Evolutionary conservation across 257 asterid genomes (phyloP).

Genomic region (Parsonsia alboflavescens): DNA sequence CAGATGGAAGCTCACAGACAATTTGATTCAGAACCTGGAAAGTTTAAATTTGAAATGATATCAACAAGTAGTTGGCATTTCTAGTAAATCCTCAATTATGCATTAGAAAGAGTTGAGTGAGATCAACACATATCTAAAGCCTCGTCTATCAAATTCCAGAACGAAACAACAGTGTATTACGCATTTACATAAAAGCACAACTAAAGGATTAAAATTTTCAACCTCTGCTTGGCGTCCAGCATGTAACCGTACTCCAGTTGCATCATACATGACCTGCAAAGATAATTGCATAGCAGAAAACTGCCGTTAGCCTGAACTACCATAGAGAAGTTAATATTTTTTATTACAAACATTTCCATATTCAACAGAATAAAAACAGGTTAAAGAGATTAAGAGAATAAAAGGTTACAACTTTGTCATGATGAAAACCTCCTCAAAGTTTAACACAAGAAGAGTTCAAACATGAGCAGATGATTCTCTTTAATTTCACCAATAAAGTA

Average conservation of each 20-base stretch:
- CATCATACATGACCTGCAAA: slow-evolving; percentile 94
- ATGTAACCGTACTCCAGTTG: slow-evolving; percentile 88
- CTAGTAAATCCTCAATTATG: neutral
- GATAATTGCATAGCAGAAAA: slow-evolving; percentile 1
- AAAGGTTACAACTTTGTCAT: neutral
- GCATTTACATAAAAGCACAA: neutral
- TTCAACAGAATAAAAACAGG: neutral
- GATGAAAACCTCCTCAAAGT: neutral
- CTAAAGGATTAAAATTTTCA: slow-evolving; percentile 14
- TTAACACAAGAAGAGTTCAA: neutral
- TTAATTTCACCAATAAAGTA: neutral
- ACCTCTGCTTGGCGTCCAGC: slow-evolving; percentile 99
- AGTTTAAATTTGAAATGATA: neutral
- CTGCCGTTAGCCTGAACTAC: neutral
- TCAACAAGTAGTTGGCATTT: neutral
- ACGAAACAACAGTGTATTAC: neutral
- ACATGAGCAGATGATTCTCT: neutral
- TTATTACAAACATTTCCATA: neutral
- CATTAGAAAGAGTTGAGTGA: neutral
- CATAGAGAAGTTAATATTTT: neutral
- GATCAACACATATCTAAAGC: neutral
- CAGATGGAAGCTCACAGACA: slow-evolving; percentile 88
- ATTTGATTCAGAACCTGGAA: slow-evolving; percentile 89
- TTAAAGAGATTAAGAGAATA: neutral
- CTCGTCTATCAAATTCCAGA: neutral